phyloP scores from a whole-genome alignment of 768 basidiomycete species.

The Russula griseocarnosa region DNA sequence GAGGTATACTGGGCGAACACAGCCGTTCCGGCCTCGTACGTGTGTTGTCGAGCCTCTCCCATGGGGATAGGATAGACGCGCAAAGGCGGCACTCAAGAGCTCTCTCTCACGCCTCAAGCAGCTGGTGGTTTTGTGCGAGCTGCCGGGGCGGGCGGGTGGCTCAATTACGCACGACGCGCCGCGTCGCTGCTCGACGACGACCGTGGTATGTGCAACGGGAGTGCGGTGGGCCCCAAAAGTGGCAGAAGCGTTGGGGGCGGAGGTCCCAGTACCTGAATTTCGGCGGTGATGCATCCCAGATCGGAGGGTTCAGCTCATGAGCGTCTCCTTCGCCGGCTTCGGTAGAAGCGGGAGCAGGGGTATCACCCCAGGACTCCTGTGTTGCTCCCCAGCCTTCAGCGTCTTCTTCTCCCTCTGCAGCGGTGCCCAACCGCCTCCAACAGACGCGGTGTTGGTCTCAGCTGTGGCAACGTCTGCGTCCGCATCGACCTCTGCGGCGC shows the following conservation, averaged over 20 bases:
- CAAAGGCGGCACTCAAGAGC: conserved; percentile 47
- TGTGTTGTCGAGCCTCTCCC: conserved; percentile 42
- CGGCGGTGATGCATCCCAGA: conserved; percentile 13
- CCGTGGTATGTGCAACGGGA: conserved; percentile 59
- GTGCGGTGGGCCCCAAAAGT: conserved; percentile 51
- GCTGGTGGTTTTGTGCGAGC: conserved; percentile 19
- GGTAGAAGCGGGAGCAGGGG: background rate
- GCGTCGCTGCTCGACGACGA: conserved; percentile 60
- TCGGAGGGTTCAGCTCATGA: background rate
- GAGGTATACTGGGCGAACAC: conserved; percentile 39
- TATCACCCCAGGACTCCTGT: conserved; percentile 3
- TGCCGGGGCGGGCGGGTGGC: conserved; percentile 36
- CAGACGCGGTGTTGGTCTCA: background rate
- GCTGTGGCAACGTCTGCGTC: background rate
- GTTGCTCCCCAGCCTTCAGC: conserved; percentile 21
- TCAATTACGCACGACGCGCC: conserved; percentile 50
- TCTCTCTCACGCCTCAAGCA: conserved; percentile 42
- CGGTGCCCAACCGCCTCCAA: conserved; percentile 9
- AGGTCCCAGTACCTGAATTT: conserved; percentile 20
- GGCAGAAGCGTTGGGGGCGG: conserved; percentile 34
- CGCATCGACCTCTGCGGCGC: background rate
- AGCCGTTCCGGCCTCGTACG: conserved; percentile 34
- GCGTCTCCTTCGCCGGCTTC: background rate
- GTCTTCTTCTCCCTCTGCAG: background rate
- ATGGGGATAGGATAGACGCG: conserved; percentile 54